Conservation (phyloP, 805 yeast species). For the Cyberlindnera meyerae region DNA sequence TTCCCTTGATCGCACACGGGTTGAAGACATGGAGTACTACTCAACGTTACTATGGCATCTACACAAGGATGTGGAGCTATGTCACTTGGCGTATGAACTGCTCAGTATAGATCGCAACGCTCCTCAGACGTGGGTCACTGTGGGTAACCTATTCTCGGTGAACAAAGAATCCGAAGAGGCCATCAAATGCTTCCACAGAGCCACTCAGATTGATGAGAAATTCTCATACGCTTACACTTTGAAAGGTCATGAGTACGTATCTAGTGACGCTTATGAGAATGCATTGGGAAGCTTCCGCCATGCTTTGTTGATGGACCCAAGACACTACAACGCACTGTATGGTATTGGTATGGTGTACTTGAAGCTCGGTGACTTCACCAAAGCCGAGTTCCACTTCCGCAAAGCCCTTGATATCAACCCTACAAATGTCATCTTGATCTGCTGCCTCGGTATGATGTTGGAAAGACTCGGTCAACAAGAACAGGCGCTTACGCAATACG, state of each 20-base stretch:
- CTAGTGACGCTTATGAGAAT: slow-evolving; percentile 85
- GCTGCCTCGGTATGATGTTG: slow-evolving; percentile 91
- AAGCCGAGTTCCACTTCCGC: slow-evolving; percentile 82
- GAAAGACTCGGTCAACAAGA: slow-evolving; percentile 68
- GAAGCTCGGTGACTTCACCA: slow-evolving; percentile 75
- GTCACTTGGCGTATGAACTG: slow-evolving; percentile 79
- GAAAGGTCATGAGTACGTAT: slow-evolving; percentile 87
- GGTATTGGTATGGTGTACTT: slow-evolving; percentile 94
- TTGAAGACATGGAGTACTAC: slow-evolving; percentile 85
- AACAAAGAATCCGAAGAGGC: slow-evolving; percentile 86
- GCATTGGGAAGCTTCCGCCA: slow-evolving; percentile 80
- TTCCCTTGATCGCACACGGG: slow-evolving; percentile 66
- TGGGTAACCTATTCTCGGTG: slow-evolving; percentile 85
- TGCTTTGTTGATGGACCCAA: slow-evolving; percentile 69
- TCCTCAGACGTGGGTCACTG: slow-evolving; percentile 86
- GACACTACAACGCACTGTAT: slow-evolving; percentile 91
- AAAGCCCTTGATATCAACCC: slow-evolving; percentile 89
- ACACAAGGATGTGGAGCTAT: slow-evolving; percentile 70
- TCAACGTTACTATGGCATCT: slow-evolving; percentile 93
- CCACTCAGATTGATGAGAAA: slow-evolving; percentile 59
- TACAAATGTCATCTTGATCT: slow-evolving; percentile 78
- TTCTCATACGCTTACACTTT: slow-evolving; percentile 88
- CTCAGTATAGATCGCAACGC: slow-evolving; percentile 57
- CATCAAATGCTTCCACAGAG: slow-evolving; percentile 76
- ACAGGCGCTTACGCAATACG: slow-evolving; percentile 76